phyloP scores from a whole-genome alignment of 805 yeast genomes.

The Candida tibetensis region DNA sequence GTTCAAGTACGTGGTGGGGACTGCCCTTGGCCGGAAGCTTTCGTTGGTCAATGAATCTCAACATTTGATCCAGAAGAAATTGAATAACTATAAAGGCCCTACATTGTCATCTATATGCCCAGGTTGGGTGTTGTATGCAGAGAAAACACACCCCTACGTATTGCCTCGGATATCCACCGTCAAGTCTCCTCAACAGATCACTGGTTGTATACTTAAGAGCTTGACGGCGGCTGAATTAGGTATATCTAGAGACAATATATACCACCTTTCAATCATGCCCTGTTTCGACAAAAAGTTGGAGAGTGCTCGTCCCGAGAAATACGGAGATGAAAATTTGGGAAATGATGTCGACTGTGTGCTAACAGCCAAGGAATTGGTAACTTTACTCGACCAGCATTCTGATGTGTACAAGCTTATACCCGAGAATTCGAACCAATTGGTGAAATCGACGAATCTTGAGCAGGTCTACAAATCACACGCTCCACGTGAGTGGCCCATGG shows the following conservation, averaged over 20 bases:
- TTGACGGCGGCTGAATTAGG: conserved; percentile 33
- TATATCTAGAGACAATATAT: conserved; percentile 44
- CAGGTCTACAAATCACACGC: conserved; percentile 36
- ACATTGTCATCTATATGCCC: conserved; percentile 79
- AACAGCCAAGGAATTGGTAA: conserved; percentile 83
- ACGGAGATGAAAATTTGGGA: conserved; percentile 19
- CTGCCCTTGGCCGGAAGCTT: conserved; percentile 74
- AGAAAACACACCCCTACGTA: conserved; percentile 88
- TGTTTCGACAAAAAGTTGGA: conserved; percentile 96
- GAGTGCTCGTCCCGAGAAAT: conserved; percentile 78
- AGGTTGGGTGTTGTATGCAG: conserved; percentile 95
- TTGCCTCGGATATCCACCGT: conserved; percentile 67
- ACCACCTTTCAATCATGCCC: conserved; percentile 90
- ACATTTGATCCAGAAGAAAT: conserved; percentile 45
- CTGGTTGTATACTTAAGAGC: conserved; percentile 72
- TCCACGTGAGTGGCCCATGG: conserved; percentile 63
- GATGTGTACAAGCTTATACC: conserved; percentile 26
- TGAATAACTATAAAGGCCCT: conserved; percentile 40
- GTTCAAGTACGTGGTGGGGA: conserved; percentile 75
- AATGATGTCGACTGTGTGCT: conserved; percentile 89
- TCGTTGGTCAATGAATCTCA: conserved; percentile 47
- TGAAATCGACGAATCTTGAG: neutral
- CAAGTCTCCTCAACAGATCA: conserved; percentile 91
- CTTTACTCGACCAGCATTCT: conserved; percentile 53
- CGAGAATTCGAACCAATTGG: conserved; percentile 5